A percentile compares a stretch with the other conserved stretches of the same genome.
phyloP scores from a whole-genome alignment of 164 flowering plant species.

The Vitis riparia region DNA sequence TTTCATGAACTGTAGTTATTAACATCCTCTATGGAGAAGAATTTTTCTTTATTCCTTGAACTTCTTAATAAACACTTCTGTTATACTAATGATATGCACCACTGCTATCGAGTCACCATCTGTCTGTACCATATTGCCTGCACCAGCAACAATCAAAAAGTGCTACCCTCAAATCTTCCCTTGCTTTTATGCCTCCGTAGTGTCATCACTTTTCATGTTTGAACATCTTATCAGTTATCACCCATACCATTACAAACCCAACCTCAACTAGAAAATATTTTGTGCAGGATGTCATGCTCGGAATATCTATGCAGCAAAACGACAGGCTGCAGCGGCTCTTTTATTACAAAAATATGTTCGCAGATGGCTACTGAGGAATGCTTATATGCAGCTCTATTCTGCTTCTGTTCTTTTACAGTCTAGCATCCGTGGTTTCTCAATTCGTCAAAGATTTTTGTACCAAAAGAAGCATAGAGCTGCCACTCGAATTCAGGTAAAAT shows the following conservation, averaged over 20 bases:
- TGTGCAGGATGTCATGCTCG: slow-evolving; percentile 72
- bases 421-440: slow-evolving; percentile 57
- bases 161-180: no score
- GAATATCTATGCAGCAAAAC: slow-evolving; percentile 42
- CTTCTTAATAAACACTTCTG: no score
- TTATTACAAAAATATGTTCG: slow-evolving; percentile 67
- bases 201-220: neutral
- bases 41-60: no score
- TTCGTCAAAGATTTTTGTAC: slow-evolving; percentile 52
- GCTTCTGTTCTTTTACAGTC: slow-evolving; percentile 68
- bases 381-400: slow-evolving; percentile 52
- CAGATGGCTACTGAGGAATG: slow-evolving; percentile 47
- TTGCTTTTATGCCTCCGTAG: no score
- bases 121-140: no score
- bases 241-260: no score
- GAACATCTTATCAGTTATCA: neutral
- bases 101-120: no score
- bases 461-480: slow-evolving; percentile 76
- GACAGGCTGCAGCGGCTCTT: slow-evolving; percentile 64
- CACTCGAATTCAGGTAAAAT: slow-evolving; percentile 72
- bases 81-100: no score
- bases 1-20: no score
- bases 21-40: no score
- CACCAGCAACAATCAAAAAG: no score
- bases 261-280: neutral